Evolutionary conservation across 108 stramenopile species (phyloP), one percentile per base, ranked within the genome.

Genomic region (Cyclotella kingstonii): DNA sequence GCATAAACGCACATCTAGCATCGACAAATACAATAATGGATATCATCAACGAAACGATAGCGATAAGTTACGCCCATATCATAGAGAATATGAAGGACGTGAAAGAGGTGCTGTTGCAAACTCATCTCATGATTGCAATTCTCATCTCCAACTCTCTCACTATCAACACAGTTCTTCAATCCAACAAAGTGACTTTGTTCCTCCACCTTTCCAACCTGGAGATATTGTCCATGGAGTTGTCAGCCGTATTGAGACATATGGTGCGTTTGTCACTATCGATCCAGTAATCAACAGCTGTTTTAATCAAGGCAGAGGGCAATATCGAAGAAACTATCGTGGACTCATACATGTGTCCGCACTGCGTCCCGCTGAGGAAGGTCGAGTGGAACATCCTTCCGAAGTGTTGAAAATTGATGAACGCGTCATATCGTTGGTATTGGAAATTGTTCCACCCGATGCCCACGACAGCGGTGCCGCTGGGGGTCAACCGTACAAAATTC

Each of bases 171-270:
- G 12, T 22, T 11, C 6, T 21, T 18, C 17, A 15, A 35, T 8
- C 12, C 50, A 49, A 18, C 44, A 15, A 33, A 17, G 38, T 22
- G 43, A 42, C 30, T 55, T 69, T n/a, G 22, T 46, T 15, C 44
- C 35, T 6, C 71, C 77, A 26, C 69, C 71, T 19, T 65, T 39
- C 45, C 31, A 73, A n/a, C 25, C 63, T 10, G 80, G 80, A 35
- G 54, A 69, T 44, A 38, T 91, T 9, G 70, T 91, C 15, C 33
- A 67, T 8, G 91, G 87, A 12, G 55, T 56, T n/a, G 66, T 92
- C 4, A 61, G 68, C 21, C 73, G 86, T 6, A 74, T 93, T 25
- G 91, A 93, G 79, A 14, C 82, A 9, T 93, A 90, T 50, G 91
- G 91, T 26, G 86, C 86, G 35, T 93, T 93, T 71, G 65, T 86